Base-by-base conservation (phyloP, 2,329 filamentous ascomycete species). In the Talaromyces sp. region DNA sequence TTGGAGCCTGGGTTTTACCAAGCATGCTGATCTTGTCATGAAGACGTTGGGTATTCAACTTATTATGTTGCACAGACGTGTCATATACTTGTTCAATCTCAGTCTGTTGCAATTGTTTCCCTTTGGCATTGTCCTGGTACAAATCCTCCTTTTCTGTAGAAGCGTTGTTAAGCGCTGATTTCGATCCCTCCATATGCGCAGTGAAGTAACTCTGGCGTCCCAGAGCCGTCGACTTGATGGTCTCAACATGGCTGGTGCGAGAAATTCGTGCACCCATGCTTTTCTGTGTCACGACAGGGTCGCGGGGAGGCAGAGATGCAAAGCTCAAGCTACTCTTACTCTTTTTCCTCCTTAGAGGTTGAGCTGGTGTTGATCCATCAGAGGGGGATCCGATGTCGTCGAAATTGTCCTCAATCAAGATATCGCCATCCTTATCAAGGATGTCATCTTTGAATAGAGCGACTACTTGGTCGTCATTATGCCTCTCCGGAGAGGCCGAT, bases 321-420 rank as follows among this genome's bases (percentile, higher is more conserved):
- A 99, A 97, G 60, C 89, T 96, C 60, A 99, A 81, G 70, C 93
- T 97, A 74, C 92, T 96, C 79, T 97, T 97, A 75, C 92, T 96
- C 79, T 97, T 97, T 45, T 58, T 60, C 60, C 93, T 87, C 64
- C 95, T 83, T 31, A 89, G 79, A 1, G 88, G 88, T 64, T 89
- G 67, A 53, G 75, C 76, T 6, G 78, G 78, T 15, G 75, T 78
- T 31, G 76, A 78, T 7, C 68, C 72, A 59, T 78, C 76, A 1
- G 78, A 80, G 17, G 77, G 76, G 17, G 77, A 78, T 41, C 73
- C 76, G 28, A 78, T 75, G 52, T 78, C 77, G 59, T 79, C 77
- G 50, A 77, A 65, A 28, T 65, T 67, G 43, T 68, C 69, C 45
- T 75, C 70, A 17, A 73, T 63, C 25, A 68, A 65, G 36, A 67